A percentile compares a stretch with the other conserved stretches of the same genome.
Evolutionary conservation across 192 early-diverging fungal species (phyloP).

Genomic region (Podila epicladia): DNA sequence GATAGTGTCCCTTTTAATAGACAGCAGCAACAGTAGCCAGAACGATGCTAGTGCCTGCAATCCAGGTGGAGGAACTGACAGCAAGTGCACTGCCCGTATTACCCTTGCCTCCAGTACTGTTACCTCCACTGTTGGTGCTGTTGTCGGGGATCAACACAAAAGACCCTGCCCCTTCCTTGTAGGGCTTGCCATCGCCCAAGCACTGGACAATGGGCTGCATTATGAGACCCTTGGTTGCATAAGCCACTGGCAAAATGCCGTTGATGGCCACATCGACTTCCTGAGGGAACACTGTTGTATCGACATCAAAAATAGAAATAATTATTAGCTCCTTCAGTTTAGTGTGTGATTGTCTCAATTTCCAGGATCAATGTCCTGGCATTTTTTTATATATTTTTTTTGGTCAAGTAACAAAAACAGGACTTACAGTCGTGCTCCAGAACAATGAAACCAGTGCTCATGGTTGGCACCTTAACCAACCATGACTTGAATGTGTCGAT

Average conservation of each 20-base stretch:
- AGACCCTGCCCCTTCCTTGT: slow-evolving; percentile 43
- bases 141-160: slow-evolving; percentile 8
- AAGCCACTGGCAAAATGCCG: slow-evolving; percentile 42
- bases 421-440: slow-evolving; percentile 60
- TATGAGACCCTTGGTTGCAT: slow-evolving; percentile 21
- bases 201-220: slow-evolving; percentile 54
- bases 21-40: too few species aligned
- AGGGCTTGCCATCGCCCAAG: slow-evolving; percentile 49
- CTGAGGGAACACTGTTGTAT: slow-evolving; percentile 38
- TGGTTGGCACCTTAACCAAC: slow-evolving; percentile 52
- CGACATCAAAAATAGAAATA: not conserved
- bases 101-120: slow-evolving; percentile 2
- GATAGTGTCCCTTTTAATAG: too few species aligned
- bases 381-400: not conserved
- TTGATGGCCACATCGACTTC: slow-evolving; percentile 59
- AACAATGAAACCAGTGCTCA: slow-evolving; percentile 57
- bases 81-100: not conserved
- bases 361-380: not conserved
- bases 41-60: too few species aligned
- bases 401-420: too few species aligned
- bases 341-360: too few species aligned
- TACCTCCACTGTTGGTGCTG: not conserved
- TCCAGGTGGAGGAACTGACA: too few species aligned
- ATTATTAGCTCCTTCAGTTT: slow-evolving; percentile 11
- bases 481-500: slow-evolving; percentile 53